Evolutionary conservation across 805 yeast genomes (phyloP).

Genomic region (Yarrowia phangngaensis): DNA sequence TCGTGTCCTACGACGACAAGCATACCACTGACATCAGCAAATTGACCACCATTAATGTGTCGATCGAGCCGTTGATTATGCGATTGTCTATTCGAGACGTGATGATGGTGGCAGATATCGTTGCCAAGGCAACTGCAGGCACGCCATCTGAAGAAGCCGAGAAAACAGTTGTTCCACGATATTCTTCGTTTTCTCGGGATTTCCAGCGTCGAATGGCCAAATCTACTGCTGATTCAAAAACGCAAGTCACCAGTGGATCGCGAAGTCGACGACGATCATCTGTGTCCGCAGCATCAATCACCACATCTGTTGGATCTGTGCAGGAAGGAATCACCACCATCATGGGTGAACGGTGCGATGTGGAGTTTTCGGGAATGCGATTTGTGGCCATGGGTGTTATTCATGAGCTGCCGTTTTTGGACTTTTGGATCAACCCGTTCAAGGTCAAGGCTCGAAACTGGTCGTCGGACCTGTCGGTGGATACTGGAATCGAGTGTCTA

Average conservation of each 20-base stretch:
- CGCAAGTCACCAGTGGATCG: slow-evolving; percentile 3
- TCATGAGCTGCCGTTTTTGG: slow-evolving; percentile 84
- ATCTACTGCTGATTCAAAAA: slow-evolving; percentile 9
- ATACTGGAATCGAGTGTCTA: slow-evolving; percentile 59
- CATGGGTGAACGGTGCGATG: slow-evolving; percentile 64
- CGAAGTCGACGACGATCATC: slow-evolving; percentile 22
- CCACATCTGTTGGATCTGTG: slow-evolving; percentile 4
- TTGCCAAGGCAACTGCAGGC: slow-evolving; percentile 57
- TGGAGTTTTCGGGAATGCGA: slow-evolving; percentile 71
- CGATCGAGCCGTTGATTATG: slow-evolving; percentile 75
- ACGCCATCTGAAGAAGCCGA: slow-evolving; percentile 2
- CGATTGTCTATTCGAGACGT: slow-evolving; percentile 86
- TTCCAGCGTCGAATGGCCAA: slow-evolving; percentile 18
- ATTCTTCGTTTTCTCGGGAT: slow-evolving; percentile 29
- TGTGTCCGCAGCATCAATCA: slow-evolving; percentile 9
- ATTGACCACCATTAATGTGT: slow-evolving; percentile 60
- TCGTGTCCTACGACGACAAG: slow-evolving; percentile 66
- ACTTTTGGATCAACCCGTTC: slow-evolving; percentile 69
- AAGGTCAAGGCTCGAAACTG: slow-evolving; percentile 68
- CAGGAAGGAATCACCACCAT: slow-evolving; percentile 43
- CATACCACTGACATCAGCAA: slow-evolving; percentile 57
- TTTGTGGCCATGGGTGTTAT: slow-evolving; percentile 84
- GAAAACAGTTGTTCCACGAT: slow-evolving; percentile 26
- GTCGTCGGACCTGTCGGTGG: slow-evolving; percentile 79
- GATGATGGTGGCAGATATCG: slow-evolving; percentile 66